Base-by-base conservation (phyloP, 2,329 filamentous ascomycete genomes). In the Gnomoniopsis sp. region DNA sequence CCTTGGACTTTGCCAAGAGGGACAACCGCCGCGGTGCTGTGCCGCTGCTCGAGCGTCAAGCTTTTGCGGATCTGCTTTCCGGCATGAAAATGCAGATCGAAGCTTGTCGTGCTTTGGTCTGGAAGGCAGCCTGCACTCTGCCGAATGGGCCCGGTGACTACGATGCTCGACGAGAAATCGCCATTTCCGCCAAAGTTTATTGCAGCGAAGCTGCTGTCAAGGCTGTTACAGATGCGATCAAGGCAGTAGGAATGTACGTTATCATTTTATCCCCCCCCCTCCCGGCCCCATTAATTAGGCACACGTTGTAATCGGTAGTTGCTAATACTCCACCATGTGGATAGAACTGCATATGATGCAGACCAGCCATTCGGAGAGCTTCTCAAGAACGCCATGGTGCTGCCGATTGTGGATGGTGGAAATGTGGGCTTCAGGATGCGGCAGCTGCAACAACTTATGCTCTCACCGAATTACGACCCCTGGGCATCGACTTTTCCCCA, bases 331-430 rank as follows among this genome's bases (percentile, higher is more conserved):
- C 12, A 4, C 6, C 11, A 1, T 1, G 1, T n/a, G 1, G 21
- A 8, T 17, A 75, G 73, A 36, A 70, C 66, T 6, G 70, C 77
- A 0, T 81, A 80, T 60, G 70, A 72, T 22, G 67, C 66, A 6
- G 69, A 72, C 30, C 70, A 74, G 59, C 75, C 74, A 2, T 82
- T 81, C 62, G 66, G 72, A 1, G 70, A 73, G 23, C 63, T 81
- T 14, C 64, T 81, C 26, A 76, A 77, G 38, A 74, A 75, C 60
- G 79, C 77, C 0, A 71, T 78, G 61, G 75, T 73, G 3, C 59
- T 82, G 53, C 78, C 79, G 3, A 75, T 77, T 23, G 83, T 83
- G 57, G 80, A 83, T 59, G 79, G 80, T 0, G 80, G 81, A 0
- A 84, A 84, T 66, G 73, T 83, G 12, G 80, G 81, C 0, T 75